Base-by-base conservation (phyloP, 768 basidiomycete genomes). In the Hydnum rufescens region DNA sequence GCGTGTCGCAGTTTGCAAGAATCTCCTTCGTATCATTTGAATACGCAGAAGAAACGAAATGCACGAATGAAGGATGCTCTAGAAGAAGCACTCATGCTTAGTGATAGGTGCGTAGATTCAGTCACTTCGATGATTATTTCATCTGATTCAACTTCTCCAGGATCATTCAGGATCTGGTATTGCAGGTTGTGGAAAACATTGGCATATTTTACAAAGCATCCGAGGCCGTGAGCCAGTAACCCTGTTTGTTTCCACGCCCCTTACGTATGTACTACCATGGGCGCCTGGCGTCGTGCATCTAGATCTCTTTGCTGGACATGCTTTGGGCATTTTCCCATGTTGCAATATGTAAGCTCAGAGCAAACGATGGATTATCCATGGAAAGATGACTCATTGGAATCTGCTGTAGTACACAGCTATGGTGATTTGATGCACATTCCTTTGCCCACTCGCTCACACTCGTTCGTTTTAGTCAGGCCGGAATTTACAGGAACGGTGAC, bases 241-340 rank as follows among this genome's bases (percentile, higher is more conserved):
- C n/a, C n/a, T n/a, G n/a, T n/a, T n/a, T n/a, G n/a, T n/a, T n/a
- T n/a, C n/a, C n/a, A 8, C 34, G 26, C 22, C n/a, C 16, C 30
- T 39, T 22, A 26, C 5, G 32, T 19, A 25, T 32, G 36, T 28
- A 18, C n/a, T n/a, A n/a, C 26, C 0, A 13, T 22, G n/a, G 53
- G 28, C 36, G 16, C 32, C 6, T 13, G 26, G n/a, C 8, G 31
- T 13, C 13, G 2, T 4, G 3, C 6, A 0, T 13, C 2, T 51
- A 89, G 87, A 73, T 95, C 19, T 87, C 90, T 0, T 67, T 89
- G 52, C 65, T 93, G 1, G 95, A 99, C 61, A 81, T 97, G 71
- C 65, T 97, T 2, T 82, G 82, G 75, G 78, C 85, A 3, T 93
- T 90, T 62, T 80, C 92, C 0, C 80, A 89, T 62, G 67, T 73